Conservation (phyloP, 306 rosid species). For the Begonia masoniana region DNA sequence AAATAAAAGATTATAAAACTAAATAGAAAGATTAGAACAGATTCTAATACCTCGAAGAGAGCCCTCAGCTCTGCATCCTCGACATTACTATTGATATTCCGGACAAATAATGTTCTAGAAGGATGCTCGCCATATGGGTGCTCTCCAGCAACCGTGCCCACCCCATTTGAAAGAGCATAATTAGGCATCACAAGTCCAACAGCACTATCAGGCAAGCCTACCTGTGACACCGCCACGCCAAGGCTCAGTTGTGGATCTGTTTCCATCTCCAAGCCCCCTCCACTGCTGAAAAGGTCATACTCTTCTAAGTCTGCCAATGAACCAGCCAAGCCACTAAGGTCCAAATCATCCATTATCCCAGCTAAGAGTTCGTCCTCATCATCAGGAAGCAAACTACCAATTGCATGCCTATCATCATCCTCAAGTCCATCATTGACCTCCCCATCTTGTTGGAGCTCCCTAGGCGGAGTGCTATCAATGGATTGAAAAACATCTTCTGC, state of each 20-base stretch:
- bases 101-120: conserved; percentile 43
- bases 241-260: conserved; percentile 55
- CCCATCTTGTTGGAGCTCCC: too few species aligned
- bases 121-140: conserved; percentile 98
- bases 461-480: too few species aligned
- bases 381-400: conserved; percentile 66
- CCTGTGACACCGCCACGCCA: conserved; percentile 17
- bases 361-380: conserved; percentile 72
- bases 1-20: too few species aligned
- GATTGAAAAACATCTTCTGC: too few species aligned
- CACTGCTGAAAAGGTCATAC: conserved; percentile 71
- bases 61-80: too few species aligned
- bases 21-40: too few species aligned
- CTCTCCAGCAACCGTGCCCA: conserved; percentile 39
- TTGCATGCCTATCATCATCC: conserved; percentile 36
- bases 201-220: too few species aligned
- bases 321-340: conserved; percentile 68
- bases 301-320: conserved; percentile 85
- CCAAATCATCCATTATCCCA: conserved; percentile 80
- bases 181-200: conserved; percentile 1
- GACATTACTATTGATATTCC: too few species aligned
- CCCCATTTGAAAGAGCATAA: conserved; percentile 54
- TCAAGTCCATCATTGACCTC: conserved; percentile 28
- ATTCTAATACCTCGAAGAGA: too few species aligned
- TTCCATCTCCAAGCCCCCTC: conserved; percentile 86